Conservation (phyloP, 371 early-diverging fungal genomes). For the Rhizopus arrhizus region DNA sequence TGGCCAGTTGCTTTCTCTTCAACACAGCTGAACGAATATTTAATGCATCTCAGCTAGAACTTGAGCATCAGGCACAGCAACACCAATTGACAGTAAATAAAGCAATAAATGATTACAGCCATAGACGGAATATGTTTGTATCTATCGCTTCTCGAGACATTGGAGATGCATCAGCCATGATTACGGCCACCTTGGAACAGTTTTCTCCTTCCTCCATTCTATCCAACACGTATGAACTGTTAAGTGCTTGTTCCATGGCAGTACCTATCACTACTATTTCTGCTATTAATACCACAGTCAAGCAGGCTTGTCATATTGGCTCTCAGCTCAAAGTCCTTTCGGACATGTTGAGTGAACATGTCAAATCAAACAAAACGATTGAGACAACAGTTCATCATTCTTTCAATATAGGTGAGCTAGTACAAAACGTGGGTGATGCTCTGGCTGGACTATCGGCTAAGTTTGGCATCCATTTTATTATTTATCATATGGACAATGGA, state of each 20-base stretch:
- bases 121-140: slow-evolving; percentile 28
- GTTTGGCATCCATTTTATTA: slow-evolving; percentile 59
- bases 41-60: not conserved
- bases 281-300: slow-evolving; percentile 48
- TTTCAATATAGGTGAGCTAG: slow-evolving; percentile 65
- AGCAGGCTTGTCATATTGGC: slow-evolving; percentile 43
- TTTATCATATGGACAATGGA: slow-evolving; percentile 62
- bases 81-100: slow-evolving; percentile 24
- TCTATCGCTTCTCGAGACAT: slow-evolving; percentile 55
- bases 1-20: not conserved
- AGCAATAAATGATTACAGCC: slow-evolving; percentile 28
- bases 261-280: slow-evolving; percentile 55
- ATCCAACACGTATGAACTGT: slow-evolving; percentile 45
- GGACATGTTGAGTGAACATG: slow-evolving; percentile 17
- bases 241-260: slow-evolving; percentile 58
- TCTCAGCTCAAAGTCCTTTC: slow-evolving; percentile 35
- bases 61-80: not conserved
- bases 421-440: slow-evolving; percentile 67
- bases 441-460: slow-evolving; percentile 64
- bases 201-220: slow-evolving; percentile 48
- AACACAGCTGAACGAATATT: slow-evolving; percentile 4
- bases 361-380: slow-evolving; percentile 6
- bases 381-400: slow-evolving; percentile 25
- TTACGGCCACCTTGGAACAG: slow-evolving; percentile 58
- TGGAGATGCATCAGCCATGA: slow-evolving; percentile 53